Conservation (phyloP, 352 stramenopile species). For the Sclerospora graminicola region DNA sequence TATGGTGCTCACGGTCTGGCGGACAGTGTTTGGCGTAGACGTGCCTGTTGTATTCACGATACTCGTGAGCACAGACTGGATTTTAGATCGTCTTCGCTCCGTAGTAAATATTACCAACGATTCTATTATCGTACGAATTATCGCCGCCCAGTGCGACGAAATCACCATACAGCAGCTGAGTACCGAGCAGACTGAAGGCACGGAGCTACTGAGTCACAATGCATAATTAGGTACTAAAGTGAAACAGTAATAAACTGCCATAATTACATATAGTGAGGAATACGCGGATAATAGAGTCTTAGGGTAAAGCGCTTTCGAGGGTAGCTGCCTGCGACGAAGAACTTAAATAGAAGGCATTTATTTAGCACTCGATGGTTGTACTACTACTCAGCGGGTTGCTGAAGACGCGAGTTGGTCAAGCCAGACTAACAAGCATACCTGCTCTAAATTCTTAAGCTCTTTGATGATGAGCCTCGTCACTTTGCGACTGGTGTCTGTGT, state of each 20-base stretch:
- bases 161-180: constrained; percentile 19
- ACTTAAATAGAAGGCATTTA: constrained; percentile 30
- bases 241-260: too few species aligned
- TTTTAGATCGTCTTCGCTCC: constrained; percentile 59
- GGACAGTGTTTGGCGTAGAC: constrained; percentile 47
- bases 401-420: constrained; percentile 51
- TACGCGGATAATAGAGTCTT: background rate
- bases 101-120: constrained; percentile 81
- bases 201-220: constrained; percentile 13
- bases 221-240: background rate
- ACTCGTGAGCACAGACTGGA: constrained; percentile 59
- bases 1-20: constrained; percentile 74
- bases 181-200: constrained; percentile 22
- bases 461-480: constrained; percentile 50
- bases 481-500: constrained; percentile 41
- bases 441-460: constrained; percentile 49
- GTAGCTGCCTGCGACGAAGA: constrained; percentile 7
- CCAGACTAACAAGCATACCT: constrained; percentile 25
- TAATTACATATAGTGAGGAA: too few species aligned
- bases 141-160: constrained; percentile 63
- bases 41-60: constrained; percentile 56
- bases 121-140: constrained; percentile 67
- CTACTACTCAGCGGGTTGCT: constrained; percentile 43
- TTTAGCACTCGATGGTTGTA: constrained; percentile 66
- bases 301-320: background rate